Conservation (phyloP, 495 filamentous ascomycete genomes). For the Aspergillus nidulans region DNA sequence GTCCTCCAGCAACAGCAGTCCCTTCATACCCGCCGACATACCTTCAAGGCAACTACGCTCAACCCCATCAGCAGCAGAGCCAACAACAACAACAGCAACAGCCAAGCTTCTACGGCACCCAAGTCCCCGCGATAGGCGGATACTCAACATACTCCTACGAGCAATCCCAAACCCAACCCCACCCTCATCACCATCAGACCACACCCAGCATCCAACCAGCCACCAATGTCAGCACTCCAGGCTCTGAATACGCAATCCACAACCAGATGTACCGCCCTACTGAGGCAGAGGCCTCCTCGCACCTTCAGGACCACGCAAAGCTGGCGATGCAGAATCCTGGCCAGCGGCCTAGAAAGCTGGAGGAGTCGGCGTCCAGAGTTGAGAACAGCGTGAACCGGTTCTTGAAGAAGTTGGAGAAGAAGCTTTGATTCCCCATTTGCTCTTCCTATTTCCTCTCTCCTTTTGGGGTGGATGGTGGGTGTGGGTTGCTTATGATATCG, state of each 20-base stretch:
- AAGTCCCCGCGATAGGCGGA: conserved; percentile 36
- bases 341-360: conserved; percentile 54
- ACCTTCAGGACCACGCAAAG: conserved; percentile 44
- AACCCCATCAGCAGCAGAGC: conserved; percentile 3
- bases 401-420: conserved; percentile 88
- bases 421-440: conserved; percentile 44
- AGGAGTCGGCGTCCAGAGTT: conserved; percentile 61
- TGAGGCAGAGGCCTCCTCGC: conserved; percentile 49
- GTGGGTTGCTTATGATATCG: not conserved
- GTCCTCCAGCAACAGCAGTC: not conserved
- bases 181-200: conserved; percentile 14
- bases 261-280: conserved; percentile 74
- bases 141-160: conserved; percentile 57
- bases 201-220: conserved; percentile 12
- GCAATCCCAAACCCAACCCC: conserved; percentile 27
- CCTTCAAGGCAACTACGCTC: conserved; percentile 23
- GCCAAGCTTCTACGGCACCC: conserved; percentile 11
- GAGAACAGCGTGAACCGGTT: conserved; percentile 78
- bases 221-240: conserved; percentile 17
- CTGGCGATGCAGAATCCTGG: conserved; percentile 48
- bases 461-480: not conserved
- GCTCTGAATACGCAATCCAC: conserved; percentile 63
- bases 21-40: conserved; percentile 32
- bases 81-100: conserved; percentile 16
- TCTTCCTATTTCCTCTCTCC: not conserved